Evolutionary conservation across 208 protist species (phyloP), one percentile per base, ranked within the genome.

Genomic region (Jaenimonas drosophilae): DNA sequence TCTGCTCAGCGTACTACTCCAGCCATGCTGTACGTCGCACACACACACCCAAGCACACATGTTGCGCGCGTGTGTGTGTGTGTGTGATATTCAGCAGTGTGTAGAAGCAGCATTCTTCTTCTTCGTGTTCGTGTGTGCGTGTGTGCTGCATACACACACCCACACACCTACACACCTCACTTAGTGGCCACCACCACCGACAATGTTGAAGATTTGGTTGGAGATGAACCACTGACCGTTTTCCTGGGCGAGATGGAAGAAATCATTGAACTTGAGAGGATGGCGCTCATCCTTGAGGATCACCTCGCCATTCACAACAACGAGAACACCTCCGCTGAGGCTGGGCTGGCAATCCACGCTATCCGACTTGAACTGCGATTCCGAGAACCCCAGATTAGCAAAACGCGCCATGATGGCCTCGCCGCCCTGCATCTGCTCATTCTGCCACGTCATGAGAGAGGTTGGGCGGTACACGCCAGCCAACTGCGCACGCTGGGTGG

Each of bases 171-270:
- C 23, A 48, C 28, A n/a, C n/a, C 38, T 23, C 28, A 3, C 16
- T 59, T 68, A 85, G 37, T 77, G 76, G 20, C 73, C 83, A 29
- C 78, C 83, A 27, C 84, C 84, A 33, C 79, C 84, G 40, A 92
- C 68, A 38, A 92, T 83, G 54, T 82, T 80, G 49, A 94, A 94
- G 37, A 94, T 69, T 31, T 94, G 85, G 53, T 94, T 94, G 3
- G 75, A 72, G 34, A 94, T 70, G 52, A 76, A 90, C 76, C 74
- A 94, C 74, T 90, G 76, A 0, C 58, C 70, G 21, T 56, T 69
- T 0, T 91, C 83, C 27, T 70, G 59, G 0, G 75, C 77, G 4
- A 94, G 54, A 51, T 88, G 72, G 59, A 94, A 94, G 32, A 88
- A 59, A 42, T 94, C 85, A 53, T 87, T 91, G 54, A 88, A 94